Conservation (phyloP, 2,329 filamentous ascomycete species). For the Trichoderma sp. region DNA sequence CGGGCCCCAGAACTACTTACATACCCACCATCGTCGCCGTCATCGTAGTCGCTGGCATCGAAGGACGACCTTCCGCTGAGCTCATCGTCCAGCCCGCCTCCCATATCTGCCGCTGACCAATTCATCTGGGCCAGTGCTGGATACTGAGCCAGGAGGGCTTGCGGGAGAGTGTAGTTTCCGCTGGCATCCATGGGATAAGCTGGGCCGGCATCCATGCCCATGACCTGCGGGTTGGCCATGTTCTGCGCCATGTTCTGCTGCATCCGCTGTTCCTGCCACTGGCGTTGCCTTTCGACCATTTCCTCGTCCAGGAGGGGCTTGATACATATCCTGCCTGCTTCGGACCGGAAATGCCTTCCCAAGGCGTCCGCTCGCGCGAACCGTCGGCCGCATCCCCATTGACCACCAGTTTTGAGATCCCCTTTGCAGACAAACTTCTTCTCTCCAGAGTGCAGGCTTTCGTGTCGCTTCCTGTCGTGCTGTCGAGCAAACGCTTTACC, state of each 20-base stretch:
- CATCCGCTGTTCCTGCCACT: constrained; percentile 73
- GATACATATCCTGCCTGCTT: constrained; percentile 94
- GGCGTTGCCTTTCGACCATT: constrained; percentile 75
- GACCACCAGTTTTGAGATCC: constrained; percentile 76
- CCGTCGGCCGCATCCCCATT: constrained; percentile 90
- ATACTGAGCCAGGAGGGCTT: constrained; percentile 86
- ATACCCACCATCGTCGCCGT: constrained; percentile 71
- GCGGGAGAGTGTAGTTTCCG: constrained; percentile 72
- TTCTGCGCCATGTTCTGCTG: constrained; percentile 64
- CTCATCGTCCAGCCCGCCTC: constrained; percentile 73
- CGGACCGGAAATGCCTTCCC: constrained; percentile 90
- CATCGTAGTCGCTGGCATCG: constrained; percentile 77
- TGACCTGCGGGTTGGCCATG: constrained; percentile 56
- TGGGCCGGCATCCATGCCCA: constrained; percentile 62
- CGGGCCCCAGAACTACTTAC: constrained; percentile 64
- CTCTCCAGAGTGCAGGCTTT: constrained; percentile 92
- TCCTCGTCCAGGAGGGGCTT: constrained; percentile 97
- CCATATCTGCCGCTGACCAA: constrained; percentile 69
- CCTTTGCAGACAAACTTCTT: constrained; percentile 99
- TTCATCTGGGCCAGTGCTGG: constrained; percentile 89
- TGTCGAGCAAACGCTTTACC: constrained; percentile 97
- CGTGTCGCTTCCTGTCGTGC: constrained; percentile 95
- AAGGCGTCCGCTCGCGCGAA: constrained; percentile 96
- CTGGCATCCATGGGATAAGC: constrained; percentile 60
- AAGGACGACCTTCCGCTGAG: constrained; percentile 80